A percentile compares a stretch with the other conserved stretches of the same genome.
Evolutionary conservation across 208 protist species (phyloP).

Genomic region (Acanthamoeba triangularis): DNA sequence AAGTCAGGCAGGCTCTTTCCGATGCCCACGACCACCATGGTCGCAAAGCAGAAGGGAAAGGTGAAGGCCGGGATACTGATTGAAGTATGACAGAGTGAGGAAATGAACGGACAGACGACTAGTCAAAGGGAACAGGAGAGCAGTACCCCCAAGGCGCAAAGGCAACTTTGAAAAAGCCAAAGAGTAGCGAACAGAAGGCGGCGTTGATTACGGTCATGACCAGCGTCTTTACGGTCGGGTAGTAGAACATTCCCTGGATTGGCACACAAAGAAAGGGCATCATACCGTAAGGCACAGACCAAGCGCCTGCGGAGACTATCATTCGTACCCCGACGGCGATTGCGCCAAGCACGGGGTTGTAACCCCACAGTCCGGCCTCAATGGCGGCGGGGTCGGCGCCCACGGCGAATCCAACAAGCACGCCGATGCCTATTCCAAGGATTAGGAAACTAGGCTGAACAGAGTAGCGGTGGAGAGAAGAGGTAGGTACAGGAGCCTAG

Average conservation of each 20-base stretch:
- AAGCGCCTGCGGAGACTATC: too few species aligned
- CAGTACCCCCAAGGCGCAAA: background rate
- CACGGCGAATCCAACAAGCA: background rate
- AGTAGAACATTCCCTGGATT: conserved; percentile 19
- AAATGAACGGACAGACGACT: too few species aligned
- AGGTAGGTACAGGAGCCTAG: background rate
- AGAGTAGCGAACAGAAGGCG: background rate
- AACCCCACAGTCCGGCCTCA: conserved; percentile 41
- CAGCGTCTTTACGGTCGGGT: background rate
- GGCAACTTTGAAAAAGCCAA: conserved; percentile 15
- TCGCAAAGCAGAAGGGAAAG: conserved; percentile 48
- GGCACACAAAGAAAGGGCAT: background rate
- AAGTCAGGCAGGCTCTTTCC: conserved; percentile 15
- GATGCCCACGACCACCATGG: conserved; percentile 6
- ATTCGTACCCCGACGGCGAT: conserved; percentile 52
- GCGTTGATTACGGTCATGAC: background rate
- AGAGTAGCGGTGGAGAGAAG: too few species aligned
- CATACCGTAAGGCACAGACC: too few species aligned
- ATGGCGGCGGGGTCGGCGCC: background rate
- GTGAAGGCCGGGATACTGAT: conserved; percentile 32
- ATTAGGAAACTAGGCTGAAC: too few species aligned
- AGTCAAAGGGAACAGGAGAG: too few species aligned
- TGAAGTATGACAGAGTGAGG: too few species aligned
- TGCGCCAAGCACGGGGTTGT: conserved; percentile 36
- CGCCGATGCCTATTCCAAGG: background rate